Evolutionary conservation across 345 rosid species (phyloP).

Genomic region (Noccaea bulbosa): DNA sequence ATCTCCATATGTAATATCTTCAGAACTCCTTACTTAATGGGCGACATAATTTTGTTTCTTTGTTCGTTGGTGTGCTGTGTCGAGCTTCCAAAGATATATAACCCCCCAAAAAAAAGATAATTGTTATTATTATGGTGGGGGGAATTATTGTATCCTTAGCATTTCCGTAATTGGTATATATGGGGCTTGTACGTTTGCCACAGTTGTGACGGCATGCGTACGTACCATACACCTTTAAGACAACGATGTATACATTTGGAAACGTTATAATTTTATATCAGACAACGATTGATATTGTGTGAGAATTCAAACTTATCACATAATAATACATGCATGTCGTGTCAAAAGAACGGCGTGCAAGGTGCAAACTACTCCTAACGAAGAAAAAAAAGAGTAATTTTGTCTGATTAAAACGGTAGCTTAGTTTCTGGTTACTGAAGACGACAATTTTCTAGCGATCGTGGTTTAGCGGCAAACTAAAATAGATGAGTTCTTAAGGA

Average conservation of each 20-base stretch:
- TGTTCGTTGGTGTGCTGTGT: conserved; percentile 13
- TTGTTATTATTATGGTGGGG: conserved; percentile 11
- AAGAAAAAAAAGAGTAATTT: conserved; percentile 11
- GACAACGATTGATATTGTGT: conserved; percentile 26
- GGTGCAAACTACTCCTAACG: conserved; percentile 31
- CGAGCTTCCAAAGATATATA: conserved; percentile 23
- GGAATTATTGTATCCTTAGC: conserved; percentile 30
- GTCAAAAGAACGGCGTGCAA: conserved; percentile 37
- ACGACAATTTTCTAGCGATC: conserved; percentile 10
- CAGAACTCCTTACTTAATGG: conserved; percentile 19
- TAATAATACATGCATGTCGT: conserved; percentile 39
- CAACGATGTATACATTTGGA: conserved; percentile 14
- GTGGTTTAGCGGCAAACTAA: background rate
- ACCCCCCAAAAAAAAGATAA: background rate
- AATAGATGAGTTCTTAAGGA: background rate
- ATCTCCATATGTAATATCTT: background rate
- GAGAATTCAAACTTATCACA: conserved; percentile 37
- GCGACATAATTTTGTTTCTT: conserved; percentile 21
- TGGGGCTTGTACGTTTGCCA: conserved; percentile 38
- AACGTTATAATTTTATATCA: background rate
- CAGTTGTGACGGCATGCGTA: conserved; percentile 38
- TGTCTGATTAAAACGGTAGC: conserved; percentile 22
- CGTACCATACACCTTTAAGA: conserved; percentile 33
- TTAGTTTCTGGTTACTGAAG: conserved; percentile 28
- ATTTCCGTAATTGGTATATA: conserved; percentile 13